A percentile compares a stretch with the other conserved stretches of the same genome.
Evolutionary conservation across 2,329 filamentous ascomycete genomes (phyloP).

Genomic region (Aspergillus latus): DNA sequence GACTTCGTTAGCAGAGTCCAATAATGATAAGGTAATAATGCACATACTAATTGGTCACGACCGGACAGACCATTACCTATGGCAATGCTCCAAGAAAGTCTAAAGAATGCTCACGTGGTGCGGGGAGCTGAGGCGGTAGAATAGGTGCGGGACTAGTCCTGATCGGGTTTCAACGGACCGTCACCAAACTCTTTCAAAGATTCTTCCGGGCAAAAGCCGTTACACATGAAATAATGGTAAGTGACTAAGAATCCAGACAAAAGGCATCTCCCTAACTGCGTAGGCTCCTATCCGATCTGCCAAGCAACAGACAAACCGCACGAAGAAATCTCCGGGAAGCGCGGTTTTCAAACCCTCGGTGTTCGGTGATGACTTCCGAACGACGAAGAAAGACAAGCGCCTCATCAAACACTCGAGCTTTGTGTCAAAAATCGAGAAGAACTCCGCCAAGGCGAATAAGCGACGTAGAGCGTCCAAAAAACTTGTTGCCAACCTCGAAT

Average conservation of each 20-base stretch:
- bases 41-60: background rate
- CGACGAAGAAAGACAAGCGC: constrained; percentile 80
- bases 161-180: background rate
- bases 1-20: background rate
- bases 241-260: background rate
- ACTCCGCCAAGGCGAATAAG: constrained; percentile 56
- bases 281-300: constrained; percentile 32
- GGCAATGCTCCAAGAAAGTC: background rate
- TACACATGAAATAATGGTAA: background rate
- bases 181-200: background rate
- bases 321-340: constrained; percentile 20
- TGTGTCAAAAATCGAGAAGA: constrained; percentile 71
- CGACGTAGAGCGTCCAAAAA: constrained; percentile 72
- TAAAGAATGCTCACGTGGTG: constrained; percentile 6
- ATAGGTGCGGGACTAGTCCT: background rate
- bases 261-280: background rate
- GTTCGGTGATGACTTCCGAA: constrained; percentile 56
- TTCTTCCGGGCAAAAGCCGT: background rate
- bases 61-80: background rate
- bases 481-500: constrained; percentile 71
- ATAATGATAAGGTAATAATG: background rate
- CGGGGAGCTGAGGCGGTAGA: background rate
- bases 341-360: constrained; percentile 22
- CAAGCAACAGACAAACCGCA: constrained; percentile 18
- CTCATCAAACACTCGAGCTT: constrained; percentile 78